Evolutionary conservation across 331 rosid genomes (phyloP).

Genomic region (Cydonia oblonga): DNA sequence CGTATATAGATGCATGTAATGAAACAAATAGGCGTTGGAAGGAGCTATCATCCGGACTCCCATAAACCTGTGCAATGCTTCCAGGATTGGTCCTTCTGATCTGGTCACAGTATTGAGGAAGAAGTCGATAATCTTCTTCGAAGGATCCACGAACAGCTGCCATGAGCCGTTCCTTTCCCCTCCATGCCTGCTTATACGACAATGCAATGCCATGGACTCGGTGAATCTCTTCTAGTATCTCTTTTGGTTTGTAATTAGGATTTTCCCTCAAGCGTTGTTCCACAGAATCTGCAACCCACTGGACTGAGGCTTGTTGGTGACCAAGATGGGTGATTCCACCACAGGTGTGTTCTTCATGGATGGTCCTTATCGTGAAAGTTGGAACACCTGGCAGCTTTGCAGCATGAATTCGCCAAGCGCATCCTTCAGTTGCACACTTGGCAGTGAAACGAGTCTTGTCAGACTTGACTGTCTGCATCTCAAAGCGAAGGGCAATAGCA

Average conservation of each 20-base stretch:
- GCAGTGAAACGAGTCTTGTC: slow-evolving; percentile 54
- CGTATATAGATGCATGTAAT: slow-evolving; percentile 49
- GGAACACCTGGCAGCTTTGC: slow-evolving; percentile 57
- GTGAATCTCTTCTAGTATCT: slow-evolving; percentile 54
- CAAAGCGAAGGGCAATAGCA: slow-evolving; percentile 51
- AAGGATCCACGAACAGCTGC: slow-evolving; percentile 47
- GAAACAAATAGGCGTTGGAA: slow-evolving; percentile 48
- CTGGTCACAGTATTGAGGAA: slow-evolving; percentile 53
- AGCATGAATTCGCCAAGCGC: slow-evolving; percentile 58
- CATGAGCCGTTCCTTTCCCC: slow-evolving; percentile 52
- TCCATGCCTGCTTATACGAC: slow-evolving; percentile 57
- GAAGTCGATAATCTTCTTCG: slow-evolving; percentile 42
- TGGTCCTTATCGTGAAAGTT: slow-evolving; percentile 51
- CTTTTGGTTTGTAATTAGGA: slow-evolving; percentile 46
- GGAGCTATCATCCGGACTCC: slow-evolving; percentile 34
- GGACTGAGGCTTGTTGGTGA: slow-evolving; percentile 59
- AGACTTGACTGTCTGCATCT: slow-evolving; percentile 45
- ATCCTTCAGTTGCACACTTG: slow-evolving; percentile 47
- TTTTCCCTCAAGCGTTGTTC: slow-evolving; percentile 41
- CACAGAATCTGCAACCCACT: slow-evolving; percentile 53
- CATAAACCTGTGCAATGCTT: slow-evolving; percentile 44
- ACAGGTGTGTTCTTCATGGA: slow-evolving; percentile 40
- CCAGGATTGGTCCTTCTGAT: slow-evolving; percentile 45
- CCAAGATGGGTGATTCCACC: slow-evolving; percentile 48
- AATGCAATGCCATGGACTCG: slow-evolving; percentile 45